These are phyloP conservation scores for Melocanna baccifera DNA, from an alignment of 176 grass and related monocot genomes.

Conservation along the genomic window DNA sequence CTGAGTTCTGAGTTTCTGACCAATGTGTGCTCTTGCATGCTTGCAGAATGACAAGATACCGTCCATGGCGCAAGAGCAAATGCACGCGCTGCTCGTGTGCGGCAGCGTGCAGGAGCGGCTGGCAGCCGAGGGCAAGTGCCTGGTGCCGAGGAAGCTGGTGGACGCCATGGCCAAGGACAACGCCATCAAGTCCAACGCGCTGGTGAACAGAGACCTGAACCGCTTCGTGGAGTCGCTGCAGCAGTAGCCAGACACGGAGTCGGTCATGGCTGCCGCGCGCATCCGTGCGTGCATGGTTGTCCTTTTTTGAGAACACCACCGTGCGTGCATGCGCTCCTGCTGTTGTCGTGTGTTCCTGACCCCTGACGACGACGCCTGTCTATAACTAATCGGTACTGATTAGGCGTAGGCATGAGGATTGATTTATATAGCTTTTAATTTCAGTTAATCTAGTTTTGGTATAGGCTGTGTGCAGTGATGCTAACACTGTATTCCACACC, in stretches of 20 bases:
- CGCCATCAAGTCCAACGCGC: conserved; percentile 41
- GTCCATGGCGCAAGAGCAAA: conserved; percentile 14
- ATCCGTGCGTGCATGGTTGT: conserved; percentile 7
- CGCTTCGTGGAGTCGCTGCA: conserved; percentile 41
- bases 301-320: conserved; percentile 10
- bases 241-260: neutral
- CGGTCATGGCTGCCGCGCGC: conserved; percentile 19
- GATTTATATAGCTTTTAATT: neutral
- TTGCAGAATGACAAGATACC: conserved; percentile 28
- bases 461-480: too few relatives aligned
- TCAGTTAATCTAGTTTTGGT: neutral
- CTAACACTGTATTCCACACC: neutral
- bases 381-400: conserved; percentile 6
- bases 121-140: conserved; percentile 51
- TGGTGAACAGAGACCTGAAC: conserved; percentile 48
- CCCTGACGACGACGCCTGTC: conserved; percentile 5
- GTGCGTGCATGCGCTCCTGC: neutral
- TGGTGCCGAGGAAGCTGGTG: conserved; percentile 50
- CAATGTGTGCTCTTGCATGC: neutral
- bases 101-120: conserved; percentile 50
- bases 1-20: too few relatives aligned
- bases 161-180: conserved; percentile 39
- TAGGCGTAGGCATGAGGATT: conserved; percentile 7
- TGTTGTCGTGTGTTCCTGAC: conserved; percentile 23
- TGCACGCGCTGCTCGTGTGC: conserved; percentile 46